Conservation (phyloP, 1,139 yeast genomes). For the Citeromyces hawaiiensis region DNA sequence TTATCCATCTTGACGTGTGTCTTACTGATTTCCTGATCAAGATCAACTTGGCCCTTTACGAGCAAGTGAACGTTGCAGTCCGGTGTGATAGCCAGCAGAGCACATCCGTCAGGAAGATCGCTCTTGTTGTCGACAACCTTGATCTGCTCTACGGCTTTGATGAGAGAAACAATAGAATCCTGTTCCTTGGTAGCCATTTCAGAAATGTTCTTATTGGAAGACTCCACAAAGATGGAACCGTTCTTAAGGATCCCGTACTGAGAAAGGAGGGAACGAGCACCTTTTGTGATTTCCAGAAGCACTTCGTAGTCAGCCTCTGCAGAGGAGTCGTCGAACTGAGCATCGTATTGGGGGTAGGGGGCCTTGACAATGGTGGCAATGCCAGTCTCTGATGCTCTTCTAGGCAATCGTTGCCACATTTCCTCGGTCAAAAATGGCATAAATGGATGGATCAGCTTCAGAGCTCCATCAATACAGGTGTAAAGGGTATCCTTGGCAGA, state of each 20-base stretch:
- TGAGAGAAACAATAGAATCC: slow-evolving; percentile 76
- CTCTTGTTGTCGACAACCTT: slow-evolving; percentile 39
- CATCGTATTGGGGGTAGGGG: slow-evolving; percentile 54
- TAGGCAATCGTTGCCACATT: slow-evolving; percentile 97
- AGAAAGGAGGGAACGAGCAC: slow-evolving; percentile 82
- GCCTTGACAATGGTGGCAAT: slow-evolving; percentile 71
- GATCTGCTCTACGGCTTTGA: slow-evolving; percentile 76
- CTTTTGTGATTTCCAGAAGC: slow-evolving; percentile 76
- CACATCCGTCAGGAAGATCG: slow-evolving; percentile 80
- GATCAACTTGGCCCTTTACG: slow-evolving; percentile 89
- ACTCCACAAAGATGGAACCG: slow-evolving; percentile 76
- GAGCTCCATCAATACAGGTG: slow-evolving; percentile 85
- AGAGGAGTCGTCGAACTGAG: slow-evolving; percentile 45
- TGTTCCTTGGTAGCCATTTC: slow-evolving; percentile 55
- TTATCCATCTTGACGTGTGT: slow-evolving; percentile 63
- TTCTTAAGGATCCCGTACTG: slow-evolving; percentile 83
- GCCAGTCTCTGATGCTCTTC: slow-evolving; percentile 54
- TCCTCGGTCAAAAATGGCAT: slow-evolving; percentile 97
- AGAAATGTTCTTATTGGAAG: slow-evolving; percentile 31
- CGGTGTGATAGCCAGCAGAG: slow-evolving; percentile 68
- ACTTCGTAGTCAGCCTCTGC: slow-evolving; percentile 70
- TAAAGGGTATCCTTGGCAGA: slow-evolving; percentile 92
- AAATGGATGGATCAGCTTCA: slow-evolving; percentile 90
- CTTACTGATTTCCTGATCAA: slow-evolving; percentile 81
- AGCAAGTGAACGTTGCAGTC: slow-evolving; percentile 77